phyloP scores from a whole-genome alignment of 2,329 filamentous ascomycete genomes.

The Cordyceps militaris region DNA sequence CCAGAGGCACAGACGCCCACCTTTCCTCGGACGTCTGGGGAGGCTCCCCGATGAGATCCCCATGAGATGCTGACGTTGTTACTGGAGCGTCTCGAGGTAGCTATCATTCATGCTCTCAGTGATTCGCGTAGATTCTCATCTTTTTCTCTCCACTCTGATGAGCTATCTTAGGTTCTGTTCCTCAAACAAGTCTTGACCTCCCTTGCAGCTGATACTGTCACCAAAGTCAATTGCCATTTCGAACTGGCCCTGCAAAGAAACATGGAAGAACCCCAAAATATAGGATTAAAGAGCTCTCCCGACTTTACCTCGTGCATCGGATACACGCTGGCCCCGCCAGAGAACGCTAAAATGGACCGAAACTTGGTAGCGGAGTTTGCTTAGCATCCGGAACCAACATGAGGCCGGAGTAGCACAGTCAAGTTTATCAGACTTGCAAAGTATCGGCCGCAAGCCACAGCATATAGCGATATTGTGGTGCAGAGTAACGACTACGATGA shows the following conservation, averaged over 20 bases:
- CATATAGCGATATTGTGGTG: too few relatives aligned
- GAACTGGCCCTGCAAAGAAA: not conserved
- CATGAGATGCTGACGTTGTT: constrained; percentile 60
- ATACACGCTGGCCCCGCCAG: not conserved
- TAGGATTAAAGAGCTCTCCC: not conserved
- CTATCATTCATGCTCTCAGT: constrained; percentile 57
- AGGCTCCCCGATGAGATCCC: constrained; percentile 61
- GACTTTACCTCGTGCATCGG: not conserved
- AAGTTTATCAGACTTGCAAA: constrained; percentile 83
- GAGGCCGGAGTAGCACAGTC: constrained; percentile 60
- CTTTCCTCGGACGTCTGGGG: constrained; percentile 57
- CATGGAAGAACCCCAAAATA: not conserved
- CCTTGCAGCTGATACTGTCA: not conserved
- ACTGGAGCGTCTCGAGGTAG: constrained; percentile 65
- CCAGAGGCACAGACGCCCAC: constrained; percentile 59
- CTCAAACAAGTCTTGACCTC: constrained; percentile 59
- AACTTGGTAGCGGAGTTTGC: constrained; percentile 78
- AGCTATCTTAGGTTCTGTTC: constrained; percentile 82
- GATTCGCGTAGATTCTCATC: constrained; percentile 79
- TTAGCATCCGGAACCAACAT: constrained; percentile 46
- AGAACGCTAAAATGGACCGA: constrained; percentile 55
- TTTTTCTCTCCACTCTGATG: constrained; percentile 75
- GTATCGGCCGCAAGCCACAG: too few relatives aligned
- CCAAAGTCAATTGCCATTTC: not conserved
- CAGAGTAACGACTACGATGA: too few relatives aligned